Evolutionary conservation across 1,284 basidiomycete species (phyloP).

Genomic region (Trichosporon ovoides): DNA sequence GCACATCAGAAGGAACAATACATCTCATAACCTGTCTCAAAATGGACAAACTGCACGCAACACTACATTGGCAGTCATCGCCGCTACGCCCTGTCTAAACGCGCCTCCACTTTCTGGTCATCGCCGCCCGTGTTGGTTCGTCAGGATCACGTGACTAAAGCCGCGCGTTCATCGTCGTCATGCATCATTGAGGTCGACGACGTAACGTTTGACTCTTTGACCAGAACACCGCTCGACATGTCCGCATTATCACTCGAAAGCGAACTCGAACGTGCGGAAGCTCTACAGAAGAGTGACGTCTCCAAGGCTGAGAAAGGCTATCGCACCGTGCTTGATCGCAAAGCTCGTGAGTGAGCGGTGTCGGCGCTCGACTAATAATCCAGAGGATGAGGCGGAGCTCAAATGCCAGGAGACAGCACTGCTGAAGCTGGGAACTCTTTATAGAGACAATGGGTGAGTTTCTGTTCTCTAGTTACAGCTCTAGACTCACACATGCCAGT

Average conservation of each 20-base stretch:
- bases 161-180: no score
- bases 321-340: slow-evolving; percentile 31
- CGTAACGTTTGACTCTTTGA: no score
- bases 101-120: no score
- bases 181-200: no score
- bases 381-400: slow-evolving; percentile 57
- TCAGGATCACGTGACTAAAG: no score
- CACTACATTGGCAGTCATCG: no score
- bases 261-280: slow-evolving; percentile 31
- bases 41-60: no score
- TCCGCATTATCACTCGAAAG: slow-evolving; percentile 16
- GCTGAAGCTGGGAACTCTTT: slow-evolving; percentile 78
- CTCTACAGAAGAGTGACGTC: slow-evolving; percentile 30
- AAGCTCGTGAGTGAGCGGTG: slow-evolving; percentile 35
- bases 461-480: neutral
- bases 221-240: slow-evolving; percentile 17
- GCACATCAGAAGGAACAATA: no score
- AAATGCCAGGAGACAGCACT: slow-evolving; percentile 82
- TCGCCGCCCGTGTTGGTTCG: no score
- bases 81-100: no score
- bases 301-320: slow-evolving; percentile 39
- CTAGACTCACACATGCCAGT: slow-evolving; percentile 49
- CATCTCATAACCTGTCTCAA: no score
- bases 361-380: neutral
- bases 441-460: slow-evolving; percentile 73